phyloP scores from a whole-genome alignment of 2,329 filamentous ascomycete genomes.

The Neonectria magnoliae region DNA sequence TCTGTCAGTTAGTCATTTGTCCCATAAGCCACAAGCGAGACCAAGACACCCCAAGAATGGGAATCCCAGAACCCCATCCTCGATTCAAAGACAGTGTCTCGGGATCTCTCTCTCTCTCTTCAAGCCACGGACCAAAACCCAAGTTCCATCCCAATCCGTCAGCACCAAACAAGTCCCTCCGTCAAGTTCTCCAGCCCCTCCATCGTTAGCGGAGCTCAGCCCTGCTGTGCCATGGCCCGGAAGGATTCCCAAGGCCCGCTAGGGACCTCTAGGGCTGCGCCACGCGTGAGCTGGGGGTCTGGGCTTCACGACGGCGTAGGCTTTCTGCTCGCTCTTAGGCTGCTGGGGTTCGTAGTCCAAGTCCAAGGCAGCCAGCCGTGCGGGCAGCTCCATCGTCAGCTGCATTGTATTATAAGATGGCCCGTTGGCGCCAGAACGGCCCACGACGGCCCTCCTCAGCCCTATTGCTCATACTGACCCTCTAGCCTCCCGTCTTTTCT shows the following conservation, averaged over 20 bases:
- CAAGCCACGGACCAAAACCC: background rate
- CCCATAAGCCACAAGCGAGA: background rate
- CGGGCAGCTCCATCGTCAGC: background rate
- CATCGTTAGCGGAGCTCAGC: slow-evolving; percentile 18
- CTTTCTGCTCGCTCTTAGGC: background rate
- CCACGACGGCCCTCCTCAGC: slow-evolving; percentile 1
- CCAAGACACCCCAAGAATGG: background rate
- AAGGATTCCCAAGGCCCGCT: background rate
- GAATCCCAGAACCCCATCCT: background rate
- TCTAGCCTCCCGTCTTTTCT: background rate
- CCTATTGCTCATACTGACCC: slow-evolving; percentile 5
- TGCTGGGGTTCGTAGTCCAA: too few relatives aligned
- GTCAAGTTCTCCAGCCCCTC: background rate
- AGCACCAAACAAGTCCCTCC: slow-evolving; percentile 2
- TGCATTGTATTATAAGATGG: slow-evolving; percentile 34
- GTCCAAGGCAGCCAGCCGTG: background rate
- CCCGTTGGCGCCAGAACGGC: background rate
- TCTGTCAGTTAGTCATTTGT: too few relatives aligned
- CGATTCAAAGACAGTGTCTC: background rate
- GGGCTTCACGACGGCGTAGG: slow-evolving; percentile 19
- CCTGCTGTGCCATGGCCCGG: slow-evolving; percentile 7
- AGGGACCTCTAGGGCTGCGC: slow-evolving; percentile 20
- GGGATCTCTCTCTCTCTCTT: background rate
- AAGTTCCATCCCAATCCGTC: background rate
- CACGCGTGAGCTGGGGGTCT: slow-evolving; percentile 22